These are phyloP conservation scores for Sugiyamaella smithiae DNA, from an alignment of 805 yeast species.

Conservation along the genomic window DNA sequence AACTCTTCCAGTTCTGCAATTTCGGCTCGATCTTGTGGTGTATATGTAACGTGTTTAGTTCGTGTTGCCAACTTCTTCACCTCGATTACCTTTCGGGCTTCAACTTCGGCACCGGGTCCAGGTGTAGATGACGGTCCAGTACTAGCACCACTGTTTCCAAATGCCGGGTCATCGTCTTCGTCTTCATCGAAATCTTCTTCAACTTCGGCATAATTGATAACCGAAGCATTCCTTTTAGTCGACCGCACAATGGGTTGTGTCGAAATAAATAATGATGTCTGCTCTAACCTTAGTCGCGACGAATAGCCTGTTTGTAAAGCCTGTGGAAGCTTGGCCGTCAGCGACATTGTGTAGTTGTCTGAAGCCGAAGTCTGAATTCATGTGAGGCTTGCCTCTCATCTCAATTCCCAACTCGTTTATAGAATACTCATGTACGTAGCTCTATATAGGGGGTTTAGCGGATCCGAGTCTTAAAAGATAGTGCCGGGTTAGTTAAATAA, in stretches of 20 bases:
- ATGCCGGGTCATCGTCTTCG: constrained; percentile 36
- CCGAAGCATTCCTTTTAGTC: constrained; percentile 64
- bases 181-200: constrained; percentile 63
- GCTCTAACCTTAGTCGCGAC: constrained; percentile 67
- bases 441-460: too few relatives aligned
- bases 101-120: constrained; percentile 7
- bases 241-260: constrained; percentile 71
- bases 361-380: neutral
- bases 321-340: constrained; percentile 48
- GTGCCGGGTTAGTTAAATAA: too few relatives aligned
- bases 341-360: too few relatives aligned
- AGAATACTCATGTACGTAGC: too few relatives aligned
- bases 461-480: too few relatives aligned
- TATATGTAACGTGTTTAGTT: constrained; percentile 38
- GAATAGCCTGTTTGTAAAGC: constrained; percentile 74
- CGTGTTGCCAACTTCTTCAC: constrained; percentile 41
- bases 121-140: constrained; percentile 12
- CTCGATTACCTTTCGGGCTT: constrained; percentile 23
- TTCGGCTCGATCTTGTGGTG: constrained; percentile 37
- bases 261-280: constrained; percentile 68
- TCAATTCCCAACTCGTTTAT: too few relatives aligned
- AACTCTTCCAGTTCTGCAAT: constrained; percentile 42
- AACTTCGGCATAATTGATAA: constrained; percentile 79
- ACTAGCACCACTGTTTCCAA: constrained; percentile 18
- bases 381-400: neutral